phyloP scores from a whole-genome alignment of 352 stramenopile genomes.

The Globisporangium okanoganense region DNA sequence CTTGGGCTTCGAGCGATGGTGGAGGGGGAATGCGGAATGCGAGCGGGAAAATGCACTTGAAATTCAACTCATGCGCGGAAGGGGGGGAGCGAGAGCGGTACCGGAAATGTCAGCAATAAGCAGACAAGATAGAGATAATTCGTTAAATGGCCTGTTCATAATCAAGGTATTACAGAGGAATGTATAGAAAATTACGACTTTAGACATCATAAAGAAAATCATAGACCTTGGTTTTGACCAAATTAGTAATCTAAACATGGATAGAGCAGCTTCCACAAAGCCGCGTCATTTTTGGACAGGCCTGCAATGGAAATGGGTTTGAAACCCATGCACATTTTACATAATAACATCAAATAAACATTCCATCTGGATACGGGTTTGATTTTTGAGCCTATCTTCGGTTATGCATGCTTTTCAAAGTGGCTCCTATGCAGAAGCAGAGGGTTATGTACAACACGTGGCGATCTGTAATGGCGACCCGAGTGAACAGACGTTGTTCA shows the following conservation, averaged over 20 bases:
- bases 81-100: neutral
- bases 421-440: neutral
- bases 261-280: conserved; percentile 4
- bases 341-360: neutral
- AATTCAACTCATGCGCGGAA: neutral
- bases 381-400: neutral
- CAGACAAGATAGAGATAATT: too few relatives aligned
- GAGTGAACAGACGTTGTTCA: neutral
- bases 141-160: too few relatives aligned
- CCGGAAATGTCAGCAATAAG: neutral
- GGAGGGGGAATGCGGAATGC: conserved; percentile 12
- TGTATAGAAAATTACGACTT: neutral
- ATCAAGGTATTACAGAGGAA: too few relatives aligned
- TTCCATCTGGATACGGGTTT: neutral
- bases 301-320: neutral
- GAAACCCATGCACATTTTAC: neutral
- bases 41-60: conserved; percentile 12
- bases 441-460: conserved; percentile 1
- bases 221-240: too few relatives aligned
- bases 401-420: neutral
- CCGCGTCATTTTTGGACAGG: neutral
- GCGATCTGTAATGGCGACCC: neutral
- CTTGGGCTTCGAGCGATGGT: neutral
- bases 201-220: neutral
- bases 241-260: neutral